phyloP scores from a whole-genome alignment of 202 grass and related monocot genomes.

The Hordeum pubiflorum region DNA sequence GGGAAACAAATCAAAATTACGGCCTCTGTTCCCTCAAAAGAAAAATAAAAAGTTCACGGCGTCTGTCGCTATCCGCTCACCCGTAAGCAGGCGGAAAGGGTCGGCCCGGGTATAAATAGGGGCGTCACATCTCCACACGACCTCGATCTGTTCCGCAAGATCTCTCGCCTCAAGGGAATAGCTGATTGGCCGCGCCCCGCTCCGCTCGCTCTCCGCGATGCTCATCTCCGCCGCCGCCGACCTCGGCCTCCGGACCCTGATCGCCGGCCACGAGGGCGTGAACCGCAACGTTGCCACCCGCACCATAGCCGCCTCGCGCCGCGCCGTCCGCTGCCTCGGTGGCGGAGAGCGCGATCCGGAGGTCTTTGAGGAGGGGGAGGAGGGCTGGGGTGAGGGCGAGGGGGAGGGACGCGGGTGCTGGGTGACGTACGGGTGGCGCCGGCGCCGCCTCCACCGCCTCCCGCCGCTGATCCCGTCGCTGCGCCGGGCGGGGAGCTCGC shows the following conservation, averaged over 20 bases:
- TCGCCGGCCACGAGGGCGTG: background rate
- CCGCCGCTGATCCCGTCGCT: constrained; percentile 45
- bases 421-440: constrained; percentile 46
- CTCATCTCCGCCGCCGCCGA: background rate
- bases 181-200: background rate
- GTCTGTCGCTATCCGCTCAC: background rate
- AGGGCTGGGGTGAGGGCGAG: background rate
- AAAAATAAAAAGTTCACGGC: background rate
- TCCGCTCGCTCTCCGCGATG: background rate
- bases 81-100: background rate
- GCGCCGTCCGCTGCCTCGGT: constrained; percentile 1
- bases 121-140: too few species aligned
- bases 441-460: constrained; percentile 8
- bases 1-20: background rate
- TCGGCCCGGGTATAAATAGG: background rate
- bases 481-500: background rate
- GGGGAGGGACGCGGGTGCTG: constrained; percentile 21
- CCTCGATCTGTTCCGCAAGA: background rate
- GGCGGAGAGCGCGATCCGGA: background rate
- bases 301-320: constrained; percentile 14
- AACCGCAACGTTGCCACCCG: constrained; percentile 15
- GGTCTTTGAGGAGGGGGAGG: background rate
- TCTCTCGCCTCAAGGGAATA: background rate
- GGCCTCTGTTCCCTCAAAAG: too few species aligned
- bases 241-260: constrained; percentile 18